phyloP scores from a whole-genome alignment of 2,329 filamentous ascomycete species.

The Pestalotiopsis sp. region DNA sequence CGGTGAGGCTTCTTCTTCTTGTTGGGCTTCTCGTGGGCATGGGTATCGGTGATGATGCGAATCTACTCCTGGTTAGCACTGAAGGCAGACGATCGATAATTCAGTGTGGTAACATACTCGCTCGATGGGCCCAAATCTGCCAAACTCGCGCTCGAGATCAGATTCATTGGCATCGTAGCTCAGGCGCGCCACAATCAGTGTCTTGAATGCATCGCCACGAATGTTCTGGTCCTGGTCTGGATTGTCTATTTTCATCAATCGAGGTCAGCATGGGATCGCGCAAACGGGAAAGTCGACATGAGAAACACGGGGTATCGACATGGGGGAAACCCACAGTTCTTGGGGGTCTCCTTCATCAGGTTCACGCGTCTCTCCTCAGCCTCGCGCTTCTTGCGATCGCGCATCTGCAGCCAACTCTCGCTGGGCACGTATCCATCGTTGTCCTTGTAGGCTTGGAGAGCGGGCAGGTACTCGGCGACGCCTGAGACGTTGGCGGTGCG shows the following conservation, averaged over 20 bases:
- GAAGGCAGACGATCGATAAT: neutral
- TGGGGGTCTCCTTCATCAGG: conserved; percentile 64
- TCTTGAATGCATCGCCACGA: conserved; percentile 92
- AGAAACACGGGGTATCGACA: conserved; percentile 2
- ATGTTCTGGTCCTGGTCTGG: conserved; percentile 85
- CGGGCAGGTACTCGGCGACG: conserved; percentile 74
- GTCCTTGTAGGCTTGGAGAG: conserved; percentile 76
- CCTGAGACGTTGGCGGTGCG: conserved; percentile 74
- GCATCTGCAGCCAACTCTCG: conserved; percentile 89
- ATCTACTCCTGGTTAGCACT: conserved; percentile 59
- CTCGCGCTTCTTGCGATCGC: conserved; percentile 82
- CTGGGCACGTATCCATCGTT: conserved; percentile 78
- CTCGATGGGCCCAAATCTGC: conserved; percentile 91
- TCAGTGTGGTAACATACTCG: conserved; percentile 58
- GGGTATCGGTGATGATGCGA: conserved; percentile 80
- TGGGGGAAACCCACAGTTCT: conserved; percentile 55
- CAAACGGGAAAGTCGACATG: neutral
- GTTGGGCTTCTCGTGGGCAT: conserved; percentile 68
- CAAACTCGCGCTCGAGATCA: conserved; percentile 92
- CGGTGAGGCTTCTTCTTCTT: conserved; percentile 82
- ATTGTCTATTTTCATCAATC: conserved; percentile 62
- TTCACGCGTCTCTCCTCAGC: conserved; percentile 71
- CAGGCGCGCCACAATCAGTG: conserved; percentile 86
- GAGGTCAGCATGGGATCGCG: conserved; percentile 16
- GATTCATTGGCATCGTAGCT: conserved; percentile 88